These are phyloP conservation scores for Polyporus arcularius DNA, from an alignment of 768 basidiomycete species.

Conservation along the genomic window DNA sequence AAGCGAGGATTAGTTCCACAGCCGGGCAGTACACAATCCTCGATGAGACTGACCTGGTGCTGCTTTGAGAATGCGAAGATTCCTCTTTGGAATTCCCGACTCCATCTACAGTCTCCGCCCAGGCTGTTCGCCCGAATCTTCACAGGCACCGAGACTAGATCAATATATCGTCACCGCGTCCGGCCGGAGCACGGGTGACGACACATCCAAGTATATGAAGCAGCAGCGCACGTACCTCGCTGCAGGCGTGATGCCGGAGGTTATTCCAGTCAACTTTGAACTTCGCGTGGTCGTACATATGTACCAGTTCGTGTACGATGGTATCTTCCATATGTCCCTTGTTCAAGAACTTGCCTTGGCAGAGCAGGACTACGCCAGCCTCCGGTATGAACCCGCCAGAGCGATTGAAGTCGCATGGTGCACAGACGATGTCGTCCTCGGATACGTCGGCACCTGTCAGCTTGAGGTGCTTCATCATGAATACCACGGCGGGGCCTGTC, in stretches of 20 bases:
- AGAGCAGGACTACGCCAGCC: conserved; percentile 79
- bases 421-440: conserved; percentile 74
- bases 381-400: conserved; percentile 85
- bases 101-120: conserved; percentile 90
- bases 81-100: conserved; percentile 78
- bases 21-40: conserved; percentile 5
- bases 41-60: conserved; percentile 69
- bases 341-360: conserved; percentile 79
- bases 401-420: conserved; percentile 72
- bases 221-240: conserved; percentile 65
- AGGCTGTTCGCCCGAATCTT: conserved; percentile 95
- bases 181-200: not conserved
- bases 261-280: conserved; percentile 94
- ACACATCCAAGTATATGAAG: not conserved
- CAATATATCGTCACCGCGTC: conserved; percentile 6
- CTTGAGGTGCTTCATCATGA: conserved; percentile 91
- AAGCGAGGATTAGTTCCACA: conserved; percentile 3
- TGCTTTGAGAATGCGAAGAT: conserved; percentile 86
- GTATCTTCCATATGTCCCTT: conserved; percentile 93
- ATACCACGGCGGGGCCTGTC: conserved; percentile 80
- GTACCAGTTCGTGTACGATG: conserved; percentile 89
- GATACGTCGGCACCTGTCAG: conserved; percentile 73
- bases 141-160: not conserved
- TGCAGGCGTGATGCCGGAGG: conserved; percentile 93
- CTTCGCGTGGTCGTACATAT: conserved; percentile 93